Base-by-base conservation (phyloP, 768 basidiomycete species). In the Leucocoprinus birnbaumii region DNA sequence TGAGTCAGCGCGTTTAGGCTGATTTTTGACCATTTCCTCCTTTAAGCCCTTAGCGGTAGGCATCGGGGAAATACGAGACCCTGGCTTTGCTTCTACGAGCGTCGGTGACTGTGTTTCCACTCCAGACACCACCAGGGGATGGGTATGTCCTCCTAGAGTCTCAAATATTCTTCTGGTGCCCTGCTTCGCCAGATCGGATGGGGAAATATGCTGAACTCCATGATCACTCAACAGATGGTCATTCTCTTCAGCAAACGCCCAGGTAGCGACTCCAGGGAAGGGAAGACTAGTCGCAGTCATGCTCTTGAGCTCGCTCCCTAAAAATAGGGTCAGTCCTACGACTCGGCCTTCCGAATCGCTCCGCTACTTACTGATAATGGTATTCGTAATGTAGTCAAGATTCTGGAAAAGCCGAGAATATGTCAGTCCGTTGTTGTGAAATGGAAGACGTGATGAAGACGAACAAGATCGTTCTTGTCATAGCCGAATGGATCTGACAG, bases 371-470 rank as follows among this genome's bases (percentile, higher is more conserved):
- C 84, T 79, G 60, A 87, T 86, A 65, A 87, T 84, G 62, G 79
- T 82, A 62, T 80, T 82, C 50, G 86, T 87, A 67, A 86, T 87
- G 65, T 87, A 82, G 62, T 89, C 86, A 61, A 87, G 73, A 66
- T 86, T 84, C 80, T 80, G 61, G 18, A 19, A 21, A 45, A 14
- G 27, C 22, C 14, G 21, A 43, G 24, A 43, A 50, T 43, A 37
- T 26, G 21, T 10, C 45, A 40, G 13, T 25, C 10, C 16, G 13
- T 46, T 24, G 31, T 38, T 31, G 37, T n/a, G 37, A 5, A 45
- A 6, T 3, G 18, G 25, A 38, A 60, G n/a, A 18, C 10, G 41
- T 16, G 11, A 60, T 41, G 46, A 24, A 8, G 2, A 68, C 79
- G 58, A 58, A 84, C 82, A 53, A 88, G 73, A 61, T 88, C 87